Percentiles rank a stretch among this genome's conserved stretches.
Conservation (phyloP, 1,139 yeast genomes). For the Eremothecium coryli region DNA sequence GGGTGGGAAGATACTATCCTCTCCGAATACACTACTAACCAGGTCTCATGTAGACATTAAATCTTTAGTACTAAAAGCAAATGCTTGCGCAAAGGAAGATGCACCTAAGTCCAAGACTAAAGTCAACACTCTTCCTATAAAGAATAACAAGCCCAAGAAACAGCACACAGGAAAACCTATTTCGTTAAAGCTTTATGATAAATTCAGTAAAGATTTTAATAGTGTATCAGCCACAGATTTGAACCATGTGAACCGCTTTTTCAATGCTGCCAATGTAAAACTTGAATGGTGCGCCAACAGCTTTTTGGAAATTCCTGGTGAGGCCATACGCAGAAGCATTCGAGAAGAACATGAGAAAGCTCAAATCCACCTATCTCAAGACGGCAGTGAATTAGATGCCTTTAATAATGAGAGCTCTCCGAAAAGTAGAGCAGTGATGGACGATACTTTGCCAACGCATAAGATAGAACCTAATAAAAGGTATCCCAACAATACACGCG, state of each 20-base stretch:
- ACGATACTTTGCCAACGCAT: no score
- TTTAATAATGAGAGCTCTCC: neutral
- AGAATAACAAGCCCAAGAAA: neutral
- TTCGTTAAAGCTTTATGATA: conserved; percentile 8
- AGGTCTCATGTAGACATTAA: conserved; percentile 5
- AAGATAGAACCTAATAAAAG: conserved; percentile 5
- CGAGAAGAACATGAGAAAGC: conserved; percentile 12
- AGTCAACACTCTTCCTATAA: neutral
- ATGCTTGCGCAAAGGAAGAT: conserved; percentile 4
- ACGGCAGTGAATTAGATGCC: conserved; percentile 13
- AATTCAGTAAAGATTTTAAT: conserved; percentile 19
- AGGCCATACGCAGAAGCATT: conserved; percentile 33
- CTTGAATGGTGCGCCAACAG: conserved; percentile 54
- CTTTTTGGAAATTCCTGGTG: conserved; percentile 51
- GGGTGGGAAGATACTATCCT: neutral
- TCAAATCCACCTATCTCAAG: no score
- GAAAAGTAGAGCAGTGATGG: neutral
- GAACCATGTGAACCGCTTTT: conserved; percentile 33
- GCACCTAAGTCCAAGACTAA: neutral
- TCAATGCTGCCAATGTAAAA: conserved; percentile 37
- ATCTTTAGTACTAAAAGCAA: conserved; percentile 10
- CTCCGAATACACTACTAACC: neutral
- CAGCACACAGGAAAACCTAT: neutral
- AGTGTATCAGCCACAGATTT: conserved; percentile 35
- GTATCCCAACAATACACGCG: conserved; percentile 20